Conservation (phyloP, 164 flowering plant species). For the Brasenia schreberi region DNA sequence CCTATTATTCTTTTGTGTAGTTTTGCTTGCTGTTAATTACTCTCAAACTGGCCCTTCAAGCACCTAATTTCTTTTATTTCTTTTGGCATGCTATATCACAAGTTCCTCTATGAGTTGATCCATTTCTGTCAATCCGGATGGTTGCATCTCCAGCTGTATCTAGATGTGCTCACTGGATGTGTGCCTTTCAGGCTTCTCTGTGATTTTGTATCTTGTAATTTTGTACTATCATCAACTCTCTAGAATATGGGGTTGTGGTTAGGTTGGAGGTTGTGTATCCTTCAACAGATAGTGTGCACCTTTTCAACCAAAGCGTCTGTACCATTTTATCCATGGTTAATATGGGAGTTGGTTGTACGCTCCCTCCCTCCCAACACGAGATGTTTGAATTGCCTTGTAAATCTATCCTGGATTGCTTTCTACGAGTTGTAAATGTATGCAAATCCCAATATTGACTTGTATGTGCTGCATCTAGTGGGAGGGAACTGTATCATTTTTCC, state of each 20-base stretch:
- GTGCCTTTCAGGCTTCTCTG: neutral
- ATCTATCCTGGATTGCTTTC: neutral
- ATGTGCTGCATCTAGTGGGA: neutral
- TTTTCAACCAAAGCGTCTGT: too few relatives aligned
- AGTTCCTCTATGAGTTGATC: neutral
- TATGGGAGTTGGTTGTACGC: too few relatives aligned
- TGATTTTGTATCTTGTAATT: neutral
- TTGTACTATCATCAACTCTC: neutral
- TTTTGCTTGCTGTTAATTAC: too few relatives aligned
- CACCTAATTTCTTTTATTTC: neutral
- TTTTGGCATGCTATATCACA: neutral
- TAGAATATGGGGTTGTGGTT: neutral
- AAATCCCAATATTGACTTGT: neutral
- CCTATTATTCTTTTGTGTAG: neutral
- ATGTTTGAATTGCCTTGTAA: neutral
- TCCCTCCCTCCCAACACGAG: neutral
- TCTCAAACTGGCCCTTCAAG: neutral
- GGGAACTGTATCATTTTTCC: neutral
- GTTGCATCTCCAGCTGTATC: neutral
- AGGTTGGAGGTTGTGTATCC: neutral
- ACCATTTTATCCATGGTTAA: too few relatives aligned
- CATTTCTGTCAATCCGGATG: neutral
- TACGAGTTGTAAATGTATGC: neutral
- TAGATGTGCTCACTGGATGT: neutral
- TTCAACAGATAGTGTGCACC: neutral